A percentile compares a stretch with the other conserved stretches of the same genome.
phyloP scores from a whole-genome alignment of 2,329 filamentous ascomycete species.

The Neocatenulostroma microsporum region DNA sequence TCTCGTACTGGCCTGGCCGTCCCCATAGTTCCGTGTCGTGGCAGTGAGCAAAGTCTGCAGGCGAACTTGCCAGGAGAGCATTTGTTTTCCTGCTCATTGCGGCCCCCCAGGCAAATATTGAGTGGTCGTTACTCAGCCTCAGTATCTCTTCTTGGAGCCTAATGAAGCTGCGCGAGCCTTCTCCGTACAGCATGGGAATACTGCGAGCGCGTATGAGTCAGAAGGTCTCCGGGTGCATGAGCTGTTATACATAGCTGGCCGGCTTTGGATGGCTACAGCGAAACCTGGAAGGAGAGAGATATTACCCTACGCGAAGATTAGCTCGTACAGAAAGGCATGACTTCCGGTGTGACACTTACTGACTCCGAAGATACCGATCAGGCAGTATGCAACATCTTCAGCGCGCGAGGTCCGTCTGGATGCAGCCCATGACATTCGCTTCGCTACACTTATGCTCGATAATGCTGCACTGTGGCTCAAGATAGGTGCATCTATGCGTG shows the following conservation, averaged over 20 bases:
- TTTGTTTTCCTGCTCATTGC: neutral
- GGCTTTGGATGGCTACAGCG: too few relatives aligned
- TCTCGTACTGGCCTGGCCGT: neutral
- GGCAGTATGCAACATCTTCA: conserved; percentile 18
- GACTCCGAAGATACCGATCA: conserved; percentile 19
- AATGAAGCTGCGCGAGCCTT: conserved; percentile 15
- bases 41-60: neutral
- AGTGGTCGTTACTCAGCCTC: conserved; percentile 13
- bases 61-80: conserved; percentile 2
- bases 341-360: too few relatives aligned
- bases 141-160: conserved; percentile 22
- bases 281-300: too few relatives aligned
- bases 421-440: conserved; percentile 17
- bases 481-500: conserved; percentile 1
- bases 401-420: conserved; percentile 10
- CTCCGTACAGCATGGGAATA: conserved; percentile 20
- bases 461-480: neutral
- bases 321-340: too few relatives aligned
- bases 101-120: conserved; percentile 18
- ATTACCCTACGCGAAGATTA: too few relatives aligned
- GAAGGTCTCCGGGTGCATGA: too few relatives aligned
- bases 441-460: conserved; percentile 10
- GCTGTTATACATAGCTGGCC: too few relatives aligned
- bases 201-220: too few relatives aligned
- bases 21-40: conserved; percentile 2